Conservation (phyloP, 2,329 filamentous ascomycete species). For the Xylaria sp. region DNA sequence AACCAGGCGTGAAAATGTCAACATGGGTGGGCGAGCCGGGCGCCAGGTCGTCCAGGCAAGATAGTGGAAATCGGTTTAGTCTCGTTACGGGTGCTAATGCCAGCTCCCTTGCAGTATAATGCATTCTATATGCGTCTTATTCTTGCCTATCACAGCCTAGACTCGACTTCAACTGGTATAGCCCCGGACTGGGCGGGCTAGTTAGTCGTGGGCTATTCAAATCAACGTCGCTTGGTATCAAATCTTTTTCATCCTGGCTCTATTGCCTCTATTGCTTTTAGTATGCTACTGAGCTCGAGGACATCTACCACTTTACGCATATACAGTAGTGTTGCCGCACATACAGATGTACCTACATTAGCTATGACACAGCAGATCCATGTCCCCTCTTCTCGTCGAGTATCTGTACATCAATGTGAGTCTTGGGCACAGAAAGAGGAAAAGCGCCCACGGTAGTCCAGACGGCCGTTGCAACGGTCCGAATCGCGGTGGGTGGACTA, state of each 20-base stretch:
- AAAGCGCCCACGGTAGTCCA: neutral
- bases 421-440: neutral
- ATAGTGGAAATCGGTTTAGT: conserved; percentile 1
- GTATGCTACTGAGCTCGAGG: neutral
- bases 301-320: neutral
- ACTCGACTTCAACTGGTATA: neutral
- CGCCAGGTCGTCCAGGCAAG: neutral
- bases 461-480: conserved; percentile 2
- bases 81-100: conserved; percentile 10
- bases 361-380: neutral
- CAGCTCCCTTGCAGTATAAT: neutral
- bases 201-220: conserved; percentile 1
- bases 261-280: conserved; percentile 5
- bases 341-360: conserved; percentile 3
- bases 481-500: neutral
- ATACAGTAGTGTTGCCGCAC: neutral
- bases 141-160: neutral
- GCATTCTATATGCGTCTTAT: neutral
- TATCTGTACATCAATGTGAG: neutral
- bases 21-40: neutral
- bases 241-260: conserved; percentile 1
- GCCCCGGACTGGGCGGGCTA: neutral
- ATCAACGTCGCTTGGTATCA: neutral
- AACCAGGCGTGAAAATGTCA: neutral
- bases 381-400: neutral